Percentiles rank a stretch among this genome's conserved stretches.
Conservation (phyloP, 1,139 yeast genomes). For the Suhomyces wounanorum region DNA sequence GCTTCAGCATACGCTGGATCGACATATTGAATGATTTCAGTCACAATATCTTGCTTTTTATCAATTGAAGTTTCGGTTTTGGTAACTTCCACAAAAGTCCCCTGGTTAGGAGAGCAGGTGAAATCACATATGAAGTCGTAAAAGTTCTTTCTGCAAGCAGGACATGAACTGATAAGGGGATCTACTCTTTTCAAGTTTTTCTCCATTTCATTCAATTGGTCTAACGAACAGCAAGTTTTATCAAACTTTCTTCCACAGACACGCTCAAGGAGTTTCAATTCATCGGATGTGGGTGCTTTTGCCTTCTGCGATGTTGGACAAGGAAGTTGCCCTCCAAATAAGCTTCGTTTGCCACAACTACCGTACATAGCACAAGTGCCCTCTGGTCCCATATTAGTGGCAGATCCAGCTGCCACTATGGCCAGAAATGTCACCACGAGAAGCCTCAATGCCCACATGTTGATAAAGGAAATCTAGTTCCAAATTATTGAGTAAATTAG, state of each 20-base stretch:
- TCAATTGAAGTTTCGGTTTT: conserved; percentile 52
- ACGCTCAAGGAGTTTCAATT: conserved; percentile 45
- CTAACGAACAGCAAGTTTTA: conserved; percentile 39
- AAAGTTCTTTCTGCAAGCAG: conserved; percentile 89
- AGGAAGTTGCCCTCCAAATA: conserved; percentile 80
- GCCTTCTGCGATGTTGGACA: conserved; percentile 64
- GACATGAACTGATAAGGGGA: conserved; percentile 84
- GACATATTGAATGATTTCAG: conserved; percentile 68
- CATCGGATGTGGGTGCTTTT: conserved; percentile 28
- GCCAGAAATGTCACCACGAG: neutral
- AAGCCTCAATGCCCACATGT: neutral
- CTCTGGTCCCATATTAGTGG: conserved; percentile 13
- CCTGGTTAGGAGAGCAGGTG: conserved; percentile 87
- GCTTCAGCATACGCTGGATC: conserved; percentile 59
- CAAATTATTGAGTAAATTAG: neutral
- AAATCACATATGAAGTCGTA: conserved; percentile 83
- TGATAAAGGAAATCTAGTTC: neutral
- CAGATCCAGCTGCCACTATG: conserved; percentile 1
- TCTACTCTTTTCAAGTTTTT: conserved; percentile 71
- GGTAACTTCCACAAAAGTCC: conserved; percentile 69
- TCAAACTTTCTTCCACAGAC: conserved; percentile 74
- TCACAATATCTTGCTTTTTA: conserved; percentile 61
- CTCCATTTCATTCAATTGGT: conserved; percentile 37
- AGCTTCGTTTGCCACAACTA: conserved; percentile 75
- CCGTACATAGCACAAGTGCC: conserved; percentile 63